These are phyloP conservation scores for Penicillium subrubescens DNA, from an alignment of 495 filamentous ascomycete species.

Conservation along the genomic window DNA sequence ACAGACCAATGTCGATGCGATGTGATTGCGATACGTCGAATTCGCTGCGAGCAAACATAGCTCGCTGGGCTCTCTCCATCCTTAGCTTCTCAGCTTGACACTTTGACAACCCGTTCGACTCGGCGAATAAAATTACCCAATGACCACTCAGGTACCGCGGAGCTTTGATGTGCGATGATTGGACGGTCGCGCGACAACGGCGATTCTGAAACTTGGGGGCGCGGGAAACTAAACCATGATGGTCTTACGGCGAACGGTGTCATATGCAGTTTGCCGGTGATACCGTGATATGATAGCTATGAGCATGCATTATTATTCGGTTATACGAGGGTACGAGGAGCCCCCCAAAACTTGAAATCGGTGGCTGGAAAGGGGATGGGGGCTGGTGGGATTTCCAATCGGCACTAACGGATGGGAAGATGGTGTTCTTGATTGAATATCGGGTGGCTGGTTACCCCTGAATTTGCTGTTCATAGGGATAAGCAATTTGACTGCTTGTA, in stretches of 20 bases:
- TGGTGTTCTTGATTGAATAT: neutral
- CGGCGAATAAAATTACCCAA: neutral
- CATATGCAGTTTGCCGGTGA: neutral
- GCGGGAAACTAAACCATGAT: slow-evolving; percentile 3
- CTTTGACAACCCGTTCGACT: neutral
- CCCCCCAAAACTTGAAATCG: neutral
- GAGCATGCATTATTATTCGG: neutral
- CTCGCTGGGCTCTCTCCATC: neutral
- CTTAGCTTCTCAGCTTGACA: neutral
- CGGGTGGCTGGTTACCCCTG: neutral
- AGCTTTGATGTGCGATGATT: slow-evolving; percentile 5
- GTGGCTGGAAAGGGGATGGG: neutral
- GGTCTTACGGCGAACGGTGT: slow-evolving; percentile 1
- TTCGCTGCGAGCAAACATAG: neutral
- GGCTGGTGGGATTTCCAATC: slow-evolving; percentile 4
- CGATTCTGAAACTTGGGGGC: slow-evolving; percentile 3
- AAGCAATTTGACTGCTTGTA: too few species aligned
- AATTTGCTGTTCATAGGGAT: neutral
- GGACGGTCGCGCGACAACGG: neutral
- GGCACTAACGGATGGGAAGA: neutral
- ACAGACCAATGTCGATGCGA: neutral
- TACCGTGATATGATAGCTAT: neutral
- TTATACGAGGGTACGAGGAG: neutral
- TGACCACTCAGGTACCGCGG: neutral
- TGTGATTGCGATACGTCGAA: slow-evolving; percentile 1